Evolutionary conservation across 2,329 filamentous ascomycete species (phyloP).

Genomic region (Fusarium piperis): DNA sequence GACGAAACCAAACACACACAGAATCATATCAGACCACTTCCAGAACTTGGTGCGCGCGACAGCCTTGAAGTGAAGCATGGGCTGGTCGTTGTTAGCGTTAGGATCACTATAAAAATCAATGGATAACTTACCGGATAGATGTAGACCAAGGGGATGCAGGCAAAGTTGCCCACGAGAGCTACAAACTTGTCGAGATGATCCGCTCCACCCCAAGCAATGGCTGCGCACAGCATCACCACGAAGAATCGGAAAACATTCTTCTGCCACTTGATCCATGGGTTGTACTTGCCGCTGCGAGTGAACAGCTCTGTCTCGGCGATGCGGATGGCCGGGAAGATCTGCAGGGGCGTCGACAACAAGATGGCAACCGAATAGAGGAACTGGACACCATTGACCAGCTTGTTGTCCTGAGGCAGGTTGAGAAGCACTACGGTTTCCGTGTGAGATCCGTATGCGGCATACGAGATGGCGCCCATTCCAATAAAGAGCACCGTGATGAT

Average conservation of each 20-base stretch:
- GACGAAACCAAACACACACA: conserved; percentile 83
- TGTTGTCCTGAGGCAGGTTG: conserved; percentile 95
- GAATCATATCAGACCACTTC: conserved; percentile 75
- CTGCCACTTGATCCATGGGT: conserved; percentile 99
- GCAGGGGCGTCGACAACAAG: conserved; percentile 90
- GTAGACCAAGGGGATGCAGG: conserved; percentile 95
- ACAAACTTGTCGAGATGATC: conserved; percentile 98
- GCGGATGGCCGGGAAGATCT: conserved; percentile 97
- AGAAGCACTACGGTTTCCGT: conserved; percentile 97
- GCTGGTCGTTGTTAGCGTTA: conserved; percentile 64
- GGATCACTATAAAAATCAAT: background rate
- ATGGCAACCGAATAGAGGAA: conserved; percentile 99
- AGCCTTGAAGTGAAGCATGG: conserved; percentile 86
- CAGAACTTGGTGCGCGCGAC: conserved; percentile 77
- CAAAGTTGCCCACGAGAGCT: conserved; percentile 94
- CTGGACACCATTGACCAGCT: conserved; percentile 94
- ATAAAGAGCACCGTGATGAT: conserved; percentile 93
- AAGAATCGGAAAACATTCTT: conserved; percentile 98
- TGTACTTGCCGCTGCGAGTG: conserved; percentile 94
- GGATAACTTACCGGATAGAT: conserved; percentile 87
- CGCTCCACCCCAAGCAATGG: conserved; percentile 91
- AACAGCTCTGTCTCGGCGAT: conserved; percentile 96
- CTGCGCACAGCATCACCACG: conserved; percentile 85
- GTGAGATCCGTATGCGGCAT: conserved; percentile 93
- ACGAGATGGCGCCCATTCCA: conserved; percentile 90